Evolutionary conservation across 2,329 filamentous ascomycete species (phyloP).

Genomic region (Trichophyton mentagrophytes): DNA sequence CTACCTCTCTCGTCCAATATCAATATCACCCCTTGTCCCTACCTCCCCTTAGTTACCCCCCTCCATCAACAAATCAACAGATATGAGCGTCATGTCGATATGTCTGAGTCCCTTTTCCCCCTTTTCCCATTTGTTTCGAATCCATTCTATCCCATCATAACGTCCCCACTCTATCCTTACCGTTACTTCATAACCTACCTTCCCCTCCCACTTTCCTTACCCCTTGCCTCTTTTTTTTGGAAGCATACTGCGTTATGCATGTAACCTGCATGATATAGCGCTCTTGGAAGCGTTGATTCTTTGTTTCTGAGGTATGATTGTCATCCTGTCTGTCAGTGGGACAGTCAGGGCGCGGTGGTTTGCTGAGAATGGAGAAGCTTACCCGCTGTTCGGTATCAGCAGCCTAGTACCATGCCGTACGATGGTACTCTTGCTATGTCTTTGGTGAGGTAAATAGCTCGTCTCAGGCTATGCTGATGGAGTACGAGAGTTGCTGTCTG

Average conservation of each 20-base stretch:
- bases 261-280: background rate
- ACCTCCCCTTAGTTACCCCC: background rate
- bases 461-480: background rate
- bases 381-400: background rate
- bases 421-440: background rate
- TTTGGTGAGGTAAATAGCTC: background rate
- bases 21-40: background rate
- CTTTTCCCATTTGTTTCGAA: background rate
- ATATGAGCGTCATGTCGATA: background rate
- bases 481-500: background rate
- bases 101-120: background rate
- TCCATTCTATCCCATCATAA: background rate
- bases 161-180: constrained; percentile 1
- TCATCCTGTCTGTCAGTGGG: background rate
- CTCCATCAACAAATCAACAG: background rate
- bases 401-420: background rate
- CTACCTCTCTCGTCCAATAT: background rate
- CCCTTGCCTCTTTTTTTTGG: background rate
- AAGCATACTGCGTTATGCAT: background rate
- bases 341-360: background rate
- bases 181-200: too few relatives aligned
- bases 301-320: background rate
- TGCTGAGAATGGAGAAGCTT: background rate
- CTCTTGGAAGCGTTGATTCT: background rate
- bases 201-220: background rate